Conservation (phyloP, 805 yeast species). For the Schwanniomyces pseudopolymorphus region DNA sequence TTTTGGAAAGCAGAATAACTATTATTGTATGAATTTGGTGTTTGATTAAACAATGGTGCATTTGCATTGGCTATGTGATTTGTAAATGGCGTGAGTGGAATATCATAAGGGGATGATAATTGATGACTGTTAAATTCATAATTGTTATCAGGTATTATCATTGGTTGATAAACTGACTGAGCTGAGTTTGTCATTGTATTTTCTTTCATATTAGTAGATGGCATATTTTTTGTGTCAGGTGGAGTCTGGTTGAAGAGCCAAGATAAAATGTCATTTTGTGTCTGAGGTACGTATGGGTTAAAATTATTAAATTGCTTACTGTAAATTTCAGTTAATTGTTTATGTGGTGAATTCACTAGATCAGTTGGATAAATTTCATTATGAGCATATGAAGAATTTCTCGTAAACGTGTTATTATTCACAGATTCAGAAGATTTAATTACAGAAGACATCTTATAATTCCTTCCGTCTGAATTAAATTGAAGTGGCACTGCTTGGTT, state of each 20-base stretch:
- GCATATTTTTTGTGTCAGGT: not conserved
- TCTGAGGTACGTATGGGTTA: slow-evolving; percentile 19
- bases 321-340: slow-evolving; percentile 1
- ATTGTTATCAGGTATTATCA: not conserved
- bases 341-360: not conserved
- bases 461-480: not conserved
- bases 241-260: slow-evolving; percentile 39
- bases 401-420: not conserved
- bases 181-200: not conserved
- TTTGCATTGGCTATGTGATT: slow-evolving; percentile 2
- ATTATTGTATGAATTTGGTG: not conserved
- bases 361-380: not conserved
- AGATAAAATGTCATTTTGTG: slow-evolving; percentile 37
- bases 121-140: not conserved
- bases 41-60: not conserved
- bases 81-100: slow-evolving; percentile 3
- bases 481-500: not conserved
- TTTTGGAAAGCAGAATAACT: slow-evolving; percentile 32
- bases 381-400: not conserved
- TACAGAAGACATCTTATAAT: not conserved
- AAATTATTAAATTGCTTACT: slow-evolving; percentile 1
- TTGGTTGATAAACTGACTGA: not conserved
- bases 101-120: slow-evolving; percentile 10
- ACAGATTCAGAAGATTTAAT: not conserved
- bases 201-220: not conserved